Conservation (phyloP, 202 grass and related monocot species). For the Dendrocalamus latiflorus region DNA sequence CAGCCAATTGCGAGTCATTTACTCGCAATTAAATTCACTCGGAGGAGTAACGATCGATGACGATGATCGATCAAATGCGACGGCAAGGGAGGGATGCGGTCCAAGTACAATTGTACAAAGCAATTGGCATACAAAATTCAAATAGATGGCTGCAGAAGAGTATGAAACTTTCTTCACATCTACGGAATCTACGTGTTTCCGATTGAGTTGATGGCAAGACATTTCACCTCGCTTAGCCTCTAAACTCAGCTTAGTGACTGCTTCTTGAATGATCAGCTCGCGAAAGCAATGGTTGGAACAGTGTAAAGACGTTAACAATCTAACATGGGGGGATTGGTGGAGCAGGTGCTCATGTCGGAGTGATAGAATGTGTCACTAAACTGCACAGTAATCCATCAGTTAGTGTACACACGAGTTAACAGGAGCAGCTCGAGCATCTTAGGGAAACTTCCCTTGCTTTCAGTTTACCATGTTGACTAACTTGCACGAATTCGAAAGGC, state of each 20-base stretch:
- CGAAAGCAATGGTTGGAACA: slow-evolving; percentile 7
- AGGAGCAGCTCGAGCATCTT: background rate
- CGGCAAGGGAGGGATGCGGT: background rate
- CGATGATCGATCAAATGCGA: background rate
- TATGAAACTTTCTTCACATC: slow-evolving; percentile 1
- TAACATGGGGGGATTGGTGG: background rate
- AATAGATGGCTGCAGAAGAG: background rate
- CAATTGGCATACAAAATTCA: background rate
- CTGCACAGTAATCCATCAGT: background rate
- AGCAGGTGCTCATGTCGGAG: background rate
- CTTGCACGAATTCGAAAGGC: background rate
- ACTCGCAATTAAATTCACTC: background rate
- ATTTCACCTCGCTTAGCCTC: slow-evolving; percentile 29
- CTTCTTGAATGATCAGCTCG: background rate
- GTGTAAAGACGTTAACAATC: background rate
- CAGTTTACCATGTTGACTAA: slow-evolving; percentile 27
- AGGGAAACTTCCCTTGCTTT: slow-evolving; percentile 2
- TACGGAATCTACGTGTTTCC: background rate
- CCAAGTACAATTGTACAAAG: background rate
- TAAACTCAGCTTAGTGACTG: slow-evolving; percentile 11
- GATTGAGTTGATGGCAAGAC: slow-evolving; percentile 38
- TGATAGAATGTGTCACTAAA: background rate
- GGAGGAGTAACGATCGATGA: background rate
- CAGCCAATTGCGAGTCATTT: background rate
- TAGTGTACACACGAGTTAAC: slow-evolving; percentile 9